Base-by-base conservation (phyloP, 148 eudicot genomes). In the Chenopodium quinoa region DNA sequence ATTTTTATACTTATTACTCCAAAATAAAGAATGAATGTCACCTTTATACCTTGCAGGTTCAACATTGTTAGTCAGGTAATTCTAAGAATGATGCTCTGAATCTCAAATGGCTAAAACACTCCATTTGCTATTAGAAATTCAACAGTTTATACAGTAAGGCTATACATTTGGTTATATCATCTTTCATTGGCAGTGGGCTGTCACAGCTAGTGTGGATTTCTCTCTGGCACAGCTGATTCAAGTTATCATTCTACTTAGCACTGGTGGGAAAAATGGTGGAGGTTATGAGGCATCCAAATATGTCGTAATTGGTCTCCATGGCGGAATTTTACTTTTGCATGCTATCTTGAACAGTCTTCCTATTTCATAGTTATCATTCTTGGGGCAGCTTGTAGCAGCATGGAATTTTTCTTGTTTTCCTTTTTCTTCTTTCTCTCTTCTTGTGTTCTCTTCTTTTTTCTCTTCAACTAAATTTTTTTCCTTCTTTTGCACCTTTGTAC, bases 31-130 rank as follows among this genome's bases (percentile, higher is more conserved):
- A 46, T 44, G 50, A 27, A 34, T 34, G 2, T 78, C 65, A 34
- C 44, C 67, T 80, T 6, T 75, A 23, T 50, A 62, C 64, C 68
- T 82, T 89, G 90, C 95, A 96, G 99, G 99, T 93, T 92, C 86
- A 93, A 96, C 89, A 93, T 93, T 81, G 95, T 92, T 82, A 97
- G 99, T 71, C 99, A 93, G 99, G 99, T 96, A 93, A 77, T 71
- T 23, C 9, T 19, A 6, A 62, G 4, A 46, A 20, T 1, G 12
- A n/a, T n/a, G 32, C 58, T 22, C 67, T 74, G 78, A 54, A 77
- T 3, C 17, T 34, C 52, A 71, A 69, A 29, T 48, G 52, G 13
- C 52, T 47, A 47, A 16, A 11, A 56, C 4, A 17, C 62, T 56
- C 62, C 62, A 56, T 56, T 56, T 56, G 22, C 22, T 56, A 17